Base-by-base conservation (phyloP, 139 green algal genomes). In the Chlamydomonas sp. region DNA sequence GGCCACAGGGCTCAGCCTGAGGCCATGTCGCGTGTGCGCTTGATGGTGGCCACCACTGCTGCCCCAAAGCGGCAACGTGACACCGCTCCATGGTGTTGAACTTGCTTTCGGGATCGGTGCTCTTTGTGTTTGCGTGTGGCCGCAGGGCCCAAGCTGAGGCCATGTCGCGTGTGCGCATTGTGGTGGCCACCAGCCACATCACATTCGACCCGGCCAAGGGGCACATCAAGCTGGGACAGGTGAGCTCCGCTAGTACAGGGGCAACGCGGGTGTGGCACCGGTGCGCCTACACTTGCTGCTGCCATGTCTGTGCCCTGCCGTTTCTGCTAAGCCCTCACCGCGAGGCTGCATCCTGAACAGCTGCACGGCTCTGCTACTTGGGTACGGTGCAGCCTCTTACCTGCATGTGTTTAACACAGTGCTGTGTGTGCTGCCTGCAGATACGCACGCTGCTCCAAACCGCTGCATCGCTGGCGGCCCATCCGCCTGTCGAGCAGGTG, bases 141-240 rank as follows among this genome's bases (percentile, higher is more conserved):
- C 84, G 81, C 81, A 79, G 78, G 79, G 78, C 17, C 7, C n/a
- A 61, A 20, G 85, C 91, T 1, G 62, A 78, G 57, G 66, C 77
- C 1, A 59, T 80, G 31, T 63, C 68, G 16, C 16, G 57, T 0
- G 77, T 79, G 17, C 71, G 77, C 0, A 63, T 98, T 72, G 49
- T 97, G 5, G 93, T 98, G 59, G 91, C 88, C 73, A 98, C 97
- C 90, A 97, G 95, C 3, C 97, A 99, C 86, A 87, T 98, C 57
- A 92, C 98, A 18, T 99, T 99, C 85, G 97, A 98, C 80, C 97
- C 97, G 14, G 93, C 95, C 78, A 90, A 95, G 2, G 95, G 96
- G 0, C 94, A 98, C 77, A 92, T 97, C 12, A 98, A 98, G 91
- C 87, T 97, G 83, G 95, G 90, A 0, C 95, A 97, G 88, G 86